A percentile compares a stretch with the other conserved stretches of the same genome.
Evolutionary conservation across 225 moss, liverwort and hornwort species (phyloP).

Genomic region (Climacium dendroides): DNA sequence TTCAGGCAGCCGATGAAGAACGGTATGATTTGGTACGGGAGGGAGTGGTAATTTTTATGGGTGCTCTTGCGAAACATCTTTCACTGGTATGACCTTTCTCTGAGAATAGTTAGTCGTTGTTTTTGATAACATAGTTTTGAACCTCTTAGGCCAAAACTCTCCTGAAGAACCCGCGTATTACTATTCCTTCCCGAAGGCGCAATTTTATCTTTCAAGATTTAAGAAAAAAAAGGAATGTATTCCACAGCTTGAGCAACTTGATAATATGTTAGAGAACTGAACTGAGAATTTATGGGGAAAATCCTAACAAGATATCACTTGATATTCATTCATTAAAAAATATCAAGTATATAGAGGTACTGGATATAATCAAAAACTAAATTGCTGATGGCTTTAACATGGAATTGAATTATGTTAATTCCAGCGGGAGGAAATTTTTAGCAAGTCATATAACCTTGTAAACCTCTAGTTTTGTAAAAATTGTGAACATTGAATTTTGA

Average conservation of each 20-base stretch:
- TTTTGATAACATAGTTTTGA: neutral
- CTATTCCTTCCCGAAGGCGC: neutral
- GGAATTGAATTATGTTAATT: neutral
- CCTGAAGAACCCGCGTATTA: neutral
- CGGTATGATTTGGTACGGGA: constrained; percentile 93
- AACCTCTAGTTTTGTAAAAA: neutral
- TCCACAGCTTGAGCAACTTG: neutral
- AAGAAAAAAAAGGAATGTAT: neutral
- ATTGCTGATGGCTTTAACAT: neutral
- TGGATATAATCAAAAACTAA: neutral
- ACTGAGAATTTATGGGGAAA: too few relatives aligned
- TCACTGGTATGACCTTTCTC: constrained; percentile 35
- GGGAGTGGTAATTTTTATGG: constrained; percentile 95
- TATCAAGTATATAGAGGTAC: too few relatives aligned
- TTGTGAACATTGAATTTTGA: neutral
- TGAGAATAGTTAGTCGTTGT: neutral
- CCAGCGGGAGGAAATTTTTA: neutral
- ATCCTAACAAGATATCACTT: too few relatives aligned
- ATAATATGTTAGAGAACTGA: neutral
- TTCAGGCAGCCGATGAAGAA: constrained; percentile 85
- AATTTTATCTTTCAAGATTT: neutral
- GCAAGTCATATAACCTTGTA: neutral
- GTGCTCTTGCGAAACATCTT: constrained; percentile 92
- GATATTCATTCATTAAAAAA: neutral
- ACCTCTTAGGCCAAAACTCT: too few relatives aligned